phyloP scores from a whole-genome alignment of 495 filamentous ascomycete species.

The Penicillium roqueforti region DNA sequence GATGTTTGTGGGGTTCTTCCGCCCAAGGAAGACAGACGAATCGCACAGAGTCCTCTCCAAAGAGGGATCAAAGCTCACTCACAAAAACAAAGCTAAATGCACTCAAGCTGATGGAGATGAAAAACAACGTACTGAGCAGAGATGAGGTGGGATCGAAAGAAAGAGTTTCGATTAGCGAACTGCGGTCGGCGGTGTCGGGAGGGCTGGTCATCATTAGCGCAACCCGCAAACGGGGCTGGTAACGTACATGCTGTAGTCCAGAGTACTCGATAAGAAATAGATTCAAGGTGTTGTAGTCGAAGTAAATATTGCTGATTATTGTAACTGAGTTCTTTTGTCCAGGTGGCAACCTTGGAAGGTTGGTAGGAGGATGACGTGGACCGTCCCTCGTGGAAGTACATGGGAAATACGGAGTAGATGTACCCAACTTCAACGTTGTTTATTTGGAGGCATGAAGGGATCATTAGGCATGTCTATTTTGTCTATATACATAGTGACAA shows the following conservation, averaged over 20 bases:
- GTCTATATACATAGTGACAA: slow-evolving; percentile 3
- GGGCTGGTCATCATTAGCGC: slow-evolving; percentile 16
- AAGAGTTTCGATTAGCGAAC: slow-evolving; percentile 20
- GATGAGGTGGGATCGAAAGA: slow-evolving; percentile 9
- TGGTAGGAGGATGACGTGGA: background rate
- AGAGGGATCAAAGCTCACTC: slow-evolving; percentile 13
- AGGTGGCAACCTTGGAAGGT: no score
- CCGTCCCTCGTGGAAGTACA: background rate
- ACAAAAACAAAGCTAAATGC: slow-evolving; percentile 14
- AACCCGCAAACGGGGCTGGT: slow-evolving; percentile 6
- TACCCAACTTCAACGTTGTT: background rate
- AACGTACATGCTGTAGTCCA: background rate
- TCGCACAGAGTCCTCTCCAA: slow-evolving; percentile 10
- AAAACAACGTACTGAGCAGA: slow-evolving; percentile 1
- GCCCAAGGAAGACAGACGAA: slow-evolving; percentile 21
- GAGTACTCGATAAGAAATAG: background rate
- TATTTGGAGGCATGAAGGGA: background rate
- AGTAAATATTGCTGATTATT: background rate
- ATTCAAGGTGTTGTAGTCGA: background rate
- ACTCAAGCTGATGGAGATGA: background rate
- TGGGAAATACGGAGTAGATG: background rate
- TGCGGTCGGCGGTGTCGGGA: slow-evolving; percentile 21
- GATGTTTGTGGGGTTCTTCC: slow-evolving; percentile 26
- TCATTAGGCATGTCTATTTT: background rate
- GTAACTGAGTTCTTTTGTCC: no score